phyloP scores from a whole-genome alignment of 2,329 filamentous ascomycete genomes.

The Stachybotrys chartarum region DNA sequence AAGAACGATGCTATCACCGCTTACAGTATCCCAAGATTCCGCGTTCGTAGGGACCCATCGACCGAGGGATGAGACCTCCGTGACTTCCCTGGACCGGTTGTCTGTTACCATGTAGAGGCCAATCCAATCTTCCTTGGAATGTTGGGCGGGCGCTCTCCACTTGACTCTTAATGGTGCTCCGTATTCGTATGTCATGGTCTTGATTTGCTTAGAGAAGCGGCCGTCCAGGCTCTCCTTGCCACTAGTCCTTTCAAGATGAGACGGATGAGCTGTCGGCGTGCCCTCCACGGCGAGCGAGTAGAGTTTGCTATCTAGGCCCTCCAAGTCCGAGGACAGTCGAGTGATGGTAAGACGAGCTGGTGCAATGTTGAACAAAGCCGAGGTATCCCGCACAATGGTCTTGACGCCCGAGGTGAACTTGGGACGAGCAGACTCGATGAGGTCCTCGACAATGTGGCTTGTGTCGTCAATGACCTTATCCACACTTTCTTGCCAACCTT shows the following conservation, averaged over 20 bases:
- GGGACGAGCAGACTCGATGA: constrained; percentile 77
- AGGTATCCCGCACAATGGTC: constrained; percentile 81
- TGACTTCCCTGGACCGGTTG: constrained; percentile 78
- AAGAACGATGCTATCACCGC: constrained; percentile 70
- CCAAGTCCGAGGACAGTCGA: constrained; percentile 69
- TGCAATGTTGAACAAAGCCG: constrained; percentile 81
- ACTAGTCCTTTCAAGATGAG: constrained; percentile 51
- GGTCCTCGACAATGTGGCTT: constrained; percentile 82
- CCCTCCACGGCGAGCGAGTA: constrained; percentile 74
- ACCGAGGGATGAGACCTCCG: constrained; percentile 76
- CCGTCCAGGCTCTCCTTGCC: constrained; percentile 68
- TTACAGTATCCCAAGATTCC: constrained; percentile 67
- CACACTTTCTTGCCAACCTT: constrained; percentile 76
- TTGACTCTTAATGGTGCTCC: constrained; percentile 82
- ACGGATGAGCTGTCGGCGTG: constrained; percentile 43
- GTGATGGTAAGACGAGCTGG: constrained; percentile 81
- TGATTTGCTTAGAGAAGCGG: constrained; percentile 60
- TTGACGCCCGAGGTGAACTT: constrained; percentile 82
- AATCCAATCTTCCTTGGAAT: constrained; percentile 90
- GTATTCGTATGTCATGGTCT: constrained; percentile 78
- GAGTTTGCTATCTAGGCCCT: constrained; percentile 69
- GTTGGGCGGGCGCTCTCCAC: constrained; percentile 83
- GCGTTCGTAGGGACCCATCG: constrained; percentile 80
- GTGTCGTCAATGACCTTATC: constrained; percentile 84
- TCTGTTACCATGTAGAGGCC: constrained; percentile 94